Evolutionary conservation across 2,329 filamentous ascomycete genomes (phyloP).

Genomic region (Colletotrichum sidae): DNA sequence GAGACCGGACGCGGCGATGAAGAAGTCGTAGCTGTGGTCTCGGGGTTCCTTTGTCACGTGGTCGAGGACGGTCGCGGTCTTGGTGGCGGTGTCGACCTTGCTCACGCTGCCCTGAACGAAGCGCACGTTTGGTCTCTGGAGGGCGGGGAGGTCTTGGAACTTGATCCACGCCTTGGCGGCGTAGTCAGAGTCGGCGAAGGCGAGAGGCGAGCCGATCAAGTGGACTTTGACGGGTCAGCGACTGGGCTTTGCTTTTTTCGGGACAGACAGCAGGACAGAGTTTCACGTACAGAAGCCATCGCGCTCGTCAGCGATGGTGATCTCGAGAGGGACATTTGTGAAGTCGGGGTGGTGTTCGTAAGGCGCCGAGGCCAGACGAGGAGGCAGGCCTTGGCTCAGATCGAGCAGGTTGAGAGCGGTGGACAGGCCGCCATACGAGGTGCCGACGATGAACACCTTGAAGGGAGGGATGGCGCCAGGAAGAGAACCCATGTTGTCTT

Average conservation of each 20-base stretch:
- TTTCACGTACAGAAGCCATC: slow-evolving; percentile 80
- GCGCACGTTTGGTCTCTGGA: slow-evolving; percentile 71
- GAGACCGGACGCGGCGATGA: slow-evolving; percentile 79
- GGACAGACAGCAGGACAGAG: slow-evolving; percentile 15
- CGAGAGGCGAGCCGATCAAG: slow-evolving; percentile 80
- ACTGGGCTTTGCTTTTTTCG: not conserved
- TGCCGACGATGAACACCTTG: slow-evolving; percentile 75
- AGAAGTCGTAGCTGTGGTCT: slow-evolving; percentile 75
- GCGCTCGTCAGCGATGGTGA: slow-evolving; percentile 82
- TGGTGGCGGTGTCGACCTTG: slow-evolving; percentile 68
- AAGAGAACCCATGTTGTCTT: slow-evolving; percentile 38
- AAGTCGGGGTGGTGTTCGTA: slow-evolving; percentile 54
- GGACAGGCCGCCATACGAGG: slow-evolving; percentile 78
- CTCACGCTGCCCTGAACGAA: slow-evolving; percentile 75
- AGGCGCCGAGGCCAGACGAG: slow-evolving; percentile 56
- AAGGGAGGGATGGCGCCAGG: slow-evolving; percentile 49
- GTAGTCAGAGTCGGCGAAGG: slow-evolving; percentile 72
- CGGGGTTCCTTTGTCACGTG: slow-evolving; percentile 54
- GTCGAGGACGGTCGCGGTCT: slow-evolving; percentile 68
- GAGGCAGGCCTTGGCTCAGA: slow-evolving; percentile 66
- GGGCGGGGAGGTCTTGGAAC: slow-evolving; percentile 73
- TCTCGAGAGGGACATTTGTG: slow-evolving; percentile 68
- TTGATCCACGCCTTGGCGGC: slow-evolving; percentile 77
- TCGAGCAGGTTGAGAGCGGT: slow-evolving; percentile 76
- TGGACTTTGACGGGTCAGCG: slow-evolving; percentile 65